A percentile compares a stretch with the other conserved stretches of the same genome.
Evolutionary conservation across 768 basidiomycete species (phyloP).

Genomic region (Boletus rex-veris): DNA sequence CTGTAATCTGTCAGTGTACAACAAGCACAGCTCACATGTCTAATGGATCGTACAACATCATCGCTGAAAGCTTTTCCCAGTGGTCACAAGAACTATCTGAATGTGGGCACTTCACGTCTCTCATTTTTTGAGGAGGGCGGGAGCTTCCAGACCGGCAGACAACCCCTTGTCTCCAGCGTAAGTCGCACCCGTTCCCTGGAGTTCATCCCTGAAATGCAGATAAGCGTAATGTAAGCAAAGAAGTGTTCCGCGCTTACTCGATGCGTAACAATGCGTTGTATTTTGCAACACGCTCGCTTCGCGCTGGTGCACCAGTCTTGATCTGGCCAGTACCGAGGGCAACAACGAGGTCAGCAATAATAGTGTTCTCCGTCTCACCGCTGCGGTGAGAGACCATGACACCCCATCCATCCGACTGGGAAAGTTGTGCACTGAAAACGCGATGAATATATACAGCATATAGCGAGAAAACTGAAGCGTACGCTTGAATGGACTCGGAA

Average conservation of each 20-base stretch:
- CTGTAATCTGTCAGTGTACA: conserved; percentile 27
- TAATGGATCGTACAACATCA: conserved; percentile 30
- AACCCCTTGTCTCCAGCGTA: conserved; percentile 81
- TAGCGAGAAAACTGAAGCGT: conserved; percentile 33
- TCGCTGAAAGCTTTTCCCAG: neutral
- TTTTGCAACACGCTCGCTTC: conserved; percentile 95
- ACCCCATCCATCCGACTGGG: conserved; percentile 96
- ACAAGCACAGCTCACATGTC: conserved; percentile 17
- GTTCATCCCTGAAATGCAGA: conserved; percentile 59
- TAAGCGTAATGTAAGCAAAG: neutral
- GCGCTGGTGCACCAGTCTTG: conserved; percentile 97
- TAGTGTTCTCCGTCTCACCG: conserved; percentile 96
- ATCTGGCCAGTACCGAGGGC: conserved; percentile 92
- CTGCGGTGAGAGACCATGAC: conserved; percentile 99
- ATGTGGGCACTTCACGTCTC: conserved; percentile 2
- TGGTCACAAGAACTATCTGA: conserved; percentile 2
- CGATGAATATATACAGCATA: neutral
- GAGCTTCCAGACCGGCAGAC: conserved; percentile 70
- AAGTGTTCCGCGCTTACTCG: conserved; percentile 51
- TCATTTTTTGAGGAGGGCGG: conserved; percentile 69
- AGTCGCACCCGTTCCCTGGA: conserved; percentile 55
- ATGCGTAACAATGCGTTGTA: conserved; percentile 90
- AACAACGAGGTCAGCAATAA: conserved; percentile 94
- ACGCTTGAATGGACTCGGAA: conserved; percentile 99
- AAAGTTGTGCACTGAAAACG: conserved; percentile 75